These are phyloP conservation scores for Hanseniaspora mollemarum DNA, from an alignment of 805 yeast genomes.

Conservation along the genomic window DNA sequence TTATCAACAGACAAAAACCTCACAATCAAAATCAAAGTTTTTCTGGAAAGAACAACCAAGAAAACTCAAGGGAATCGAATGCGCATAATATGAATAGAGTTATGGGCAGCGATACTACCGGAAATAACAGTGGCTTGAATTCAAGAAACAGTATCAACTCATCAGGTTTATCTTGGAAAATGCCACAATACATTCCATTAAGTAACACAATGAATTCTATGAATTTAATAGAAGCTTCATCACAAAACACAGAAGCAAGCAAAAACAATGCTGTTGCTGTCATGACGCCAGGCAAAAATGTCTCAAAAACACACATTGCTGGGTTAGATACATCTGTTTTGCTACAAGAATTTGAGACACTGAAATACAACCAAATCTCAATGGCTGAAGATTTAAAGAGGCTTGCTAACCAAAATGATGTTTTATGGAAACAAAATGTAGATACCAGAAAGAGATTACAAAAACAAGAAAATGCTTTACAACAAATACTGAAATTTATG, in stretches of 20 bases:
- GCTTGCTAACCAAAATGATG: conserved; percentile 74
- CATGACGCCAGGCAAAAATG: conserved; percentile 15
- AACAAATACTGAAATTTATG: conserved; percentile 73
- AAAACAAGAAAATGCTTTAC: conserved; percentile 76
- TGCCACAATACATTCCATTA: conserved; percentile 14
- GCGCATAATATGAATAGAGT: conserved; percentile 4
- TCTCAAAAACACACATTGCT: background rate
- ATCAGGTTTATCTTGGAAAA: conserved; percentile 7
- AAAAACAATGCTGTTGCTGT: conserved; percentile 20
- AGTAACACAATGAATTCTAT: background rate
- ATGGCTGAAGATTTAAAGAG: conserved; percentile 77
- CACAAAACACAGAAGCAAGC: background rate
- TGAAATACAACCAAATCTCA: conserved; percentile 66
- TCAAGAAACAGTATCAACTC: background rate
- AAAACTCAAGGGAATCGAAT: background rate
- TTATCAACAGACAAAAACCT: conserved; percentile 61
- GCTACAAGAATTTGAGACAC: conserved; percentile 58
- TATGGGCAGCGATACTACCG: background rate
- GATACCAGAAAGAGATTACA: conserved; percentile 74
- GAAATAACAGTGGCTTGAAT: background rate
- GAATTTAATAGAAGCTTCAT: conserved; percentile 12
- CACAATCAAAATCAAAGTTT: conserved; percentile 12
- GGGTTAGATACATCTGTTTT: conserved; percentile 30
- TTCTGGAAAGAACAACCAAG: background rate
- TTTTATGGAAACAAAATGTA: conserved; percentile 82